Conservation (phyloP, 2,329 filamentous ascomycete genomes). For the Fusarium sp. region DNA sequence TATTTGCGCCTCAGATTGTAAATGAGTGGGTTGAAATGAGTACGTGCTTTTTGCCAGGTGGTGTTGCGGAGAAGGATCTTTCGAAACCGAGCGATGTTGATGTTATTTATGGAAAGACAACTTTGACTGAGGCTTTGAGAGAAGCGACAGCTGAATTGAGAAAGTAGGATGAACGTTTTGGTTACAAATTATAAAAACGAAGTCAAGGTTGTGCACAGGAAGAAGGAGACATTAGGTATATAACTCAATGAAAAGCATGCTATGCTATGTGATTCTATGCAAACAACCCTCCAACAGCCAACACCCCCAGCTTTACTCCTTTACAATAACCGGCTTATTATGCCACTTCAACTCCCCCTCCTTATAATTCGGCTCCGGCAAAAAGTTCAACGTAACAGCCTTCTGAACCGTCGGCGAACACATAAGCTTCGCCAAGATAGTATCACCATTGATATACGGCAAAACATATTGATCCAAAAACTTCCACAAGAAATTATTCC, state of each 20-base stretch:
- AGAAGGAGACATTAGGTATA: background rate
- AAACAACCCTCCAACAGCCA: accelerated
- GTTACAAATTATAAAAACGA: accelerated
- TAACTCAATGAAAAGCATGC: background rate
- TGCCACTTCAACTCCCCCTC: conserved; percentile 19
- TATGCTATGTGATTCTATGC: background rate
- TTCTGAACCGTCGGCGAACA: conserved; percentile 24
- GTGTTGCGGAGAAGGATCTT: conserved; percentile 32
- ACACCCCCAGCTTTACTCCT: accelerated
- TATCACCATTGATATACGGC: conserved; percentile 26
- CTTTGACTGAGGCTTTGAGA: conserved; percentile 28
- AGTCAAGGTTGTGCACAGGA: accelerated
- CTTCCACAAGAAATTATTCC: conserved; percentile 24
- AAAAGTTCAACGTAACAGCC: conserved; percentile 20
- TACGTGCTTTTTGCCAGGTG: conserved; percentile 42
- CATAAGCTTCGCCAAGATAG: conserved; percentile 20
- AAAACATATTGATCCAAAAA: conserved; percentile 21
- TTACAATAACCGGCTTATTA: conserved; percentile 6
- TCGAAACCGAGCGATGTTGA: conserved; percentile 10
- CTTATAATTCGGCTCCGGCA: conserved; percentile 22
- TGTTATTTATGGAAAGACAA: conserved; percentile 37
- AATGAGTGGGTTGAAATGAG: conserved; percentile 46
- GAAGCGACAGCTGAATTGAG: background rate
- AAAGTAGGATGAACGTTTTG: accelerated
- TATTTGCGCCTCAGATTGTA: conserved; percentile 40